phyloP scores from a whole-genome alignment of 345 rosid genomes.

The Psidium friedrichsthalianum region DNA sequence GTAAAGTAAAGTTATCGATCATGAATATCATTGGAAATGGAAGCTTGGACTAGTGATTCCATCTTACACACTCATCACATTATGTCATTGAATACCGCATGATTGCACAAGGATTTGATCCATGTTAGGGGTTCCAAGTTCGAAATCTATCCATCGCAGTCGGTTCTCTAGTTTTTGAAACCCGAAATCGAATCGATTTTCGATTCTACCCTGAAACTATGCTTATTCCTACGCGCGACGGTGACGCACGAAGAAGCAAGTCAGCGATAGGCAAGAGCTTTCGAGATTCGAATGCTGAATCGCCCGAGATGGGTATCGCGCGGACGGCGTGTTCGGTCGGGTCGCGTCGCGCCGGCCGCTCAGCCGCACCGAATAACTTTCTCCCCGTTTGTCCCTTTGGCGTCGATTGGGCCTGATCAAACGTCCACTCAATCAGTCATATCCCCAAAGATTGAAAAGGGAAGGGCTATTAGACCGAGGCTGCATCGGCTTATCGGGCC shows the following conservation, averaged over 20 bases:
- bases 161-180: too few species aligned
- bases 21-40: too few species aligned
- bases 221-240: too few species aligned
- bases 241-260: not conserved
- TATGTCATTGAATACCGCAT: too few species aligned
- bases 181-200: too few species aligned
- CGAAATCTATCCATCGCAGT: too few species aligned
- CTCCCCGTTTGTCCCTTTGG: not conserved
- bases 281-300: not conserved
- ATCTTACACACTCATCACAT: too few species aligned
- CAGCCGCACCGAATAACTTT: not conserved
- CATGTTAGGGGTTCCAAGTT: too few species aligned
- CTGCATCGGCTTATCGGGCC: not conserved
- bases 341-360: not conserved
- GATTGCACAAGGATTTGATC: too few species aligned
- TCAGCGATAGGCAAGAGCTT: not conserved
- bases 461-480: not conserved
- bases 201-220: too few species aligned
- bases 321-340: not conserved
- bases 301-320: not conserved
- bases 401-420: not conserved
- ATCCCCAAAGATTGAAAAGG: not conserved
- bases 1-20: too few species aligned
- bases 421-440: not conserved
- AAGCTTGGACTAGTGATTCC: too few species aligned